Evolutionary conservation across 352 stramenopile species (phyloP), one percentile per base, ranked within the genome.

Genomic region (Globisporangium spinosum): DNA sequence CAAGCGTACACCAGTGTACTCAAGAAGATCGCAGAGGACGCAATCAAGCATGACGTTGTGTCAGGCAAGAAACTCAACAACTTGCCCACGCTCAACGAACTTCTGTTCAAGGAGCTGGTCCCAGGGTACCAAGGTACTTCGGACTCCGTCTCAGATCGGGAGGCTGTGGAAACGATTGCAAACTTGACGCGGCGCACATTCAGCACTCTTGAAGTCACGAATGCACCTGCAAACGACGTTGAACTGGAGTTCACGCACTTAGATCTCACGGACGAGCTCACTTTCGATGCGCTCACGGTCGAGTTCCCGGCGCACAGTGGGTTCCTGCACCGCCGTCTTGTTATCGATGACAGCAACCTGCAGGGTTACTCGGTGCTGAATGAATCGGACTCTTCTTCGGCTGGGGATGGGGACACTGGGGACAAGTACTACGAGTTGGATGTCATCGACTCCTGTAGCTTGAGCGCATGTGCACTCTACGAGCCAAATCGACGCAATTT

Each of bases 221-320:
- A 40, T 6, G 27, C 35, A 13, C 25, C 23, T 27, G 45, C 15
- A 10, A 23, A 20, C 60, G 27, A 32, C 8, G 20, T 65, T 23
- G 60, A 57, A 6, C 43, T 58, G 2, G 60, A 65, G 43, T 35
- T 65, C 22, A 58, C 60, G 29, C 60, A 56, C 45, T 35, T 57
- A 4, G 22, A 65, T 47, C 45, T 65, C 17, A 32, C 43, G 25
- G 25, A 43, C 25, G 40, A 22, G 10, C 1, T 65, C 60, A 34
- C 27, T 17, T 65, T 65, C 23, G 60, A 65, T 23, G 60, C 60
- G 17, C 17, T 65, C 43, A 65, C 60, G 20, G 2, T 65, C 43
- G 60, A 65, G 12, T 58, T 65, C 25, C 60, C 60, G 20, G 23
- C 29, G 43, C 60, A 35, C 8, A 23, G 35, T 22, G n/a, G 58